These are phyloP conservation scores for Colletotrichum orbiculare DNA, from an alignment of 2,329 filamentous ascomycete species.

Conservation along the genomic window DNA sequence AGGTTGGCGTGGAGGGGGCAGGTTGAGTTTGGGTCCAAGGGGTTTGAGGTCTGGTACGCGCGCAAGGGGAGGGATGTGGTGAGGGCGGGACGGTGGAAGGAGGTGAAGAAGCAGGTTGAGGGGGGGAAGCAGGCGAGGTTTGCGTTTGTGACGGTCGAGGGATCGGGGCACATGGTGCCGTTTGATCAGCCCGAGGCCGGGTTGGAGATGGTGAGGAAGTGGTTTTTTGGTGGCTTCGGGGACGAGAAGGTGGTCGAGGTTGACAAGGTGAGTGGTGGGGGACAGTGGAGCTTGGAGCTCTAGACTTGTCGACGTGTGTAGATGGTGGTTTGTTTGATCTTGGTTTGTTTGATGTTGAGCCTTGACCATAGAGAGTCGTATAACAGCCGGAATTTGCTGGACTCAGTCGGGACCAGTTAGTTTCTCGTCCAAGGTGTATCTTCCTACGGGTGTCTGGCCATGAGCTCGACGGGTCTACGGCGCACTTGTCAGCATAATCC, in stretches of 20 bases:
- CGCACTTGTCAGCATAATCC: too few relatives aligned
- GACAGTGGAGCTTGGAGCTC: constrained; percentile 21
- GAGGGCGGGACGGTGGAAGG: constrained; percentile 22
- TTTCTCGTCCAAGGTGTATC: too few relatives aligned
- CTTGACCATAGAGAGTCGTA: too few relatives aligned
- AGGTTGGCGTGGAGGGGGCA: constrained; percentile 56
- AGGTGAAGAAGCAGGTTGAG: constrained; percentile 17
- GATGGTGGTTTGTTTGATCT: neutral
- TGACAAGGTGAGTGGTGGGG: neutral
- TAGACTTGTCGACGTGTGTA: neutral
- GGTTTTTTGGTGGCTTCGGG: constrained; percentile 31
- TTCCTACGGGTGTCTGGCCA: too few relatives aligned
- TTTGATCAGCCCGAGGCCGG: constrained; percentile 37
- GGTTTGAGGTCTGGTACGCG: constrained; percentile 33
- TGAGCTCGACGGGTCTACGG: too few relatives aligned
- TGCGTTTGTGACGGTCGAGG: constrained; percentile 46
- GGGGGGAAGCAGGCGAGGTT: constrained; percentile 27
- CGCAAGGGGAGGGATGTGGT: constrained; percentile 18
- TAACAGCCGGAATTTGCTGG: too few relatives aligned
- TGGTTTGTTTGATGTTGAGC: neutral
- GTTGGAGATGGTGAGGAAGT: constrained; percentile 36
- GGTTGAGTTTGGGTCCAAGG: constrained; percentile 51
- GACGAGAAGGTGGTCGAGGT: neutral
- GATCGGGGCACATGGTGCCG: constrained; percentile 54
- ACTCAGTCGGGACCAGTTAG: too few relatives aligned